phyloP scores from a whole-genome alignment of 495 filamentous ascomycete species.

The Penicillium atrosanguineum region DNA sequence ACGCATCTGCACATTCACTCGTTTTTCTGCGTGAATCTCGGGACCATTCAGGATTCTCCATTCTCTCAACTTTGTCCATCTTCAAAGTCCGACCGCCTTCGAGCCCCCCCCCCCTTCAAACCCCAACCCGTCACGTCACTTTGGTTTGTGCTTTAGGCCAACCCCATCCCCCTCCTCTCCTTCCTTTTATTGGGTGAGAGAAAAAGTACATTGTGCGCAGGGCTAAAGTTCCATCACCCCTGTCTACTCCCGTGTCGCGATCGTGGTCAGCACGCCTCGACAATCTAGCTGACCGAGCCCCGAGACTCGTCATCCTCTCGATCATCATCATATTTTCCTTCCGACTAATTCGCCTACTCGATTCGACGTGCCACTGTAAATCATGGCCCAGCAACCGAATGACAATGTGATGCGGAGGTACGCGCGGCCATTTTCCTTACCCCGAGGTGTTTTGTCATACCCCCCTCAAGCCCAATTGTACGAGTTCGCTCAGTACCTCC shows the following conservation, averaged over 20 bases:
- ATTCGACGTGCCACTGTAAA: slow-evolving; percentile 13
- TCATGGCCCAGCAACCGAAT: slow-evolving; percentile 59
- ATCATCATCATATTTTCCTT: slow-evolving; percentile 6
- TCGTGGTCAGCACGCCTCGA: slow-evolving; percentile 8
- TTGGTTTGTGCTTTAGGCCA: slow-evolving; percentile 21
- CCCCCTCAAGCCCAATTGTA: slow-evolving; percentile 5
- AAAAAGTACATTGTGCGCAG: slow-evolving; percentile 9
- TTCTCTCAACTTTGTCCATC: slow-evolving; percentile 1
- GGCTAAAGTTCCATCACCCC: slow-evolving; percentile 14
- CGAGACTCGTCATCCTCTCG: slow-evolving; percentile 2
- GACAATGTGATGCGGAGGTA: slow-evolving; percentile 76
- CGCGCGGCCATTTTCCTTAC: slow-evolving; percentile 21
- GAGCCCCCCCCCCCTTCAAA: slow-evolving; percentile 3
- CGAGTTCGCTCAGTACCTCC: slow-evolving; percentile 2
- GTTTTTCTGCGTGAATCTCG: slow-evolving; percentile 5
- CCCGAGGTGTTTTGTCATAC: slow-evolving; percentile 8
- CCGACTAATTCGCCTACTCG: slow-evolving; percentile 6
- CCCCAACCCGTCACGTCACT: slow-evolving; percentile 18
- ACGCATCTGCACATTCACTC: slow-evolving; percentile 3
- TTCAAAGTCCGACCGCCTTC: slow-evolving; percentile 14
- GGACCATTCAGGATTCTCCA: slow-evolving; percentile 1
- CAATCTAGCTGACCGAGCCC: slow-evolving; percentile 7
- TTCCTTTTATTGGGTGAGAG: slow-evolving; percentile 15
- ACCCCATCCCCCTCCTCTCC: slow-evolving; percentile 4
- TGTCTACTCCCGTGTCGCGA: slow-evolving; percentile 15